Evolutionary conservation across 306 rosid species (phyloP).

Genomic region (Gynostemma pentaphyllum): DNA sequence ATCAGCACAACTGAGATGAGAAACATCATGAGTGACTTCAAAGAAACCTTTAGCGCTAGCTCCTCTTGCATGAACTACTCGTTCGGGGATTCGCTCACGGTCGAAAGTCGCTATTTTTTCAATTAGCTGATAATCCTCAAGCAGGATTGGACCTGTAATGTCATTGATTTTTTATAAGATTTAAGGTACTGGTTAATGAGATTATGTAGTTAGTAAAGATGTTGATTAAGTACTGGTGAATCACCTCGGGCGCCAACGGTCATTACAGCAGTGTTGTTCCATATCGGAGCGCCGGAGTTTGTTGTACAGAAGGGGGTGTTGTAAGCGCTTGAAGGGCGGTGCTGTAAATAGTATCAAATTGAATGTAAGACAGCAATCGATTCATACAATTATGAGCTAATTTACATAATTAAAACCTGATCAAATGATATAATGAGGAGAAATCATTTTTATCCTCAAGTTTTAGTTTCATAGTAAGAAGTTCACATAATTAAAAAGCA

Average conservation of each 20-base stretch:
- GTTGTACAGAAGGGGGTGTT: constrained; percentile 80
- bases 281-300: constrained; percentile 78
- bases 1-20: constrained; percentile 83
- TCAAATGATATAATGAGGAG: too few species aligned
- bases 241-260: constrained; percentile 70
- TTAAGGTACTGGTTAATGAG: too few species aligned
- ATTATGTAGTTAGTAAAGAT: too few species aligned
- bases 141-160: constrained; percentile 70
- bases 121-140: constrained; percentile 88
- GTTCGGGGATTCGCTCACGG: constrained; percentile 85
- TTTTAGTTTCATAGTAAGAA: too few species aligned
- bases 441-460: too few species aligned
- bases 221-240: too few species aligned
- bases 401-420: too few species aligned
- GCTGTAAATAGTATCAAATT: constrained; percentile 25
- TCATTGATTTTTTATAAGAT: too few species aligned
- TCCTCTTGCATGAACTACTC: constrained; percentile 95
- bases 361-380: neutral
- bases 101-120: constrained; percentile 81
- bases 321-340: constrained; percentile 75
- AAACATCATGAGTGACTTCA: constrained; percentile 85
- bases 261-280: constrained; percentile 62
- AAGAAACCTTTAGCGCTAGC: constrained; percentile 98
- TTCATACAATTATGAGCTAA: too few species aligned
- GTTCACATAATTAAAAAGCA: too few species aligned